phyloP scores from a whole-genome alignment of 1,139 yeast species.

The Yamadazyma pseudoaaseri region DNA sequence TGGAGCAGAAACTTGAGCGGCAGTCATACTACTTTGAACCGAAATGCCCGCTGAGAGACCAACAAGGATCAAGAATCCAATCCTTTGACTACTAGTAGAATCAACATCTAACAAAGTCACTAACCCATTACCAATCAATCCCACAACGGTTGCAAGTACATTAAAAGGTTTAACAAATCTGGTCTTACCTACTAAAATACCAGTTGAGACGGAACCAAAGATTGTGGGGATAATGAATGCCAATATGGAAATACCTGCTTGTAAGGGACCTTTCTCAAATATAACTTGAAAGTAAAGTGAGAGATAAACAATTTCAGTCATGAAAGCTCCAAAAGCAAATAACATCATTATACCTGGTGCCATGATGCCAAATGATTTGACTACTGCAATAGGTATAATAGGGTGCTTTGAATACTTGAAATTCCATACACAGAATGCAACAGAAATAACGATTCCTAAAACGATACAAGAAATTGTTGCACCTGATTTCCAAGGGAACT shows the following conservation, averaged over 20 bases:
- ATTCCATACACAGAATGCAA: slow-evolving; percentile 26
- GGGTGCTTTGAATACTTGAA: slow-evolving; percentile 25
- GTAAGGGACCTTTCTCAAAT: slow-evolving; percentile 29
- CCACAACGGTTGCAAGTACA: slow-evolving; percentile 24
- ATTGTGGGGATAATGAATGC: slow-evolving; percentile 38
- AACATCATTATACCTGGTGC: slow-evolving; percentile 23
- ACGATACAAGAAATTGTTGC: slow-evolving; percentile 46
- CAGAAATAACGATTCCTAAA: slow-evolving; percentile 36
- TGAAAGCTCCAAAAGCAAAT: slow-evolving; percentile 25
- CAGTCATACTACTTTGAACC: slow-evolving; percentile 29
- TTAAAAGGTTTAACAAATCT: slow-evolving; percentile 31
- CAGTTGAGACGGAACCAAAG: slow-evolving; percentile 26
- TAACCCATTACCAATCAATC: slow-evolving; percentile 36
- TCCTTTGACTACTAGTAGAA: slow-evolving; percentile 24
- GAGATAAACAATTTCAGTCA: slow-evolving; percentile 24
- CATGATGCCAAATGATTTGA: slow-evolving; percentile 21
- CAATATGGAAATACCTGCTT: slow-evolving; percentile 39
- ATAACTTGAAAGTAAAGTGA: slow-evolving; percentile 41
- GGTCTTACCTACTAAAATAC: slow-evolving; percentile 29
- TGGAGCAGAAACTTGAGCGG: slow-evolving; percentile 36
- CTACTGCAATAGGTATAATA: slow-evolving; percentile 27
- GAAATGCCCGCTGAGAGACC: slow-evolving; percentile 32
- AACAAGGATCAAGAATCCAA: slow-evolving; percentile 33
- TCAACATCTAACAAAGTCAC: slow-evolving; percentile 30
- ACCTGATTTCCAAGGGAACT: slow-evolving; percentile 50